These are phyloP conservation scores for Solanum chilense DNA, from an alignment of 257 asterid genomes.

Conservation along the genomic window DNA sequence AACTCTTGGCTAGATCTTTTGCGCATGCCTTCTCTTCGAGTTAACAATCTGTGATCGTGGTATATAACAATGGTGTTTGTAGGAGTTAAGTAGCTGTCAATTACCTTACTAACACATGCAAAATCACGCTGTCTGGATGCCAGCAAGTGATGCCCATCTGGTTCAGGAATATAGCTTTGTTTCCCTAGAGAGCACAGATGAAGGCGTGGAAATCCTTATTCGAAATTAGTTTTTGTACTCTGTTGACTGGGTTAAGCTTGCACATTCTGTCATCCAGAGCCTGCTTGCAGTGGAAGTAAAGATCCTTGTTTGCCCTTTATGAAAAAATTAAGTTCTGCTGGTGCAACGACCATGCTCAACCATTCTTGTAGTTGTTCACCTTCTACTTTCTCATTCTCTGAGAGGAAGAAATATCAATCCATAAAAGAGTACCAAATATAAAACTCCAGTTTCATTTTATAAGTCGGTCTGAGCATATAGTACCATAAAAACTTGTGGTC, in stretches of 20 bases:
- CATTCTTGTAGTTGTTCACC: conserved; percentile 92
- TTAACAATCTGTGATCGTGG: neutral
- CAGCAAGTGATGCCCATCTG: neutral
- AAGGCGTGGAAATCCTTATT: neutral
- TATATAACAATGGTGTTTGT: neutral
- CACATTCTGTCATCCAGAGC: conserved; percentile 18
- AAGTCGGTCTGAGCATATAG: neutral
- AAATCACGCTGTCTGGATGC: neutral
- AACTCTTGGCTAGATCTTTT: neutral
- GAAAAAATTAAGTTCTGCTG: conserved; percentile 73
- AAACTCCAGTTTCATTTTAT: neutral
- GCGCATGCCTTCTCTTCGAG: neutral
- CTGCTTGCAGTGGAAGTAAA: conserved; percentile 64
- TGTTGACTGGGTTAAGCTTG: neutral
- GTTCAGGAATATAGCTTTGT: neutral
- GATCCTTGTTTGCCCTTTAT: conserved; percentile 65
- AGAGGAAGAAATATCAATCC: neutral
- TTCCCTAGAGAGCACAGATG: neutral
- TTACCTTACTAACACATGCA: neutral
- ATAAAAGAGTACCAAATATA: neutral
- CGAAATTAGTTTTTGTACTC: neutral
- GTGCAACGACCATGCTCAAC: conserved; percentile 85
- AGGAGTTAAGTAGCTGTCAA: neutral
- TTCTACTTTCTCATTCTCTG: conserved; percentile 92
- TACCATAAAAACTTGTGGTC: neutral